A percentile compares a stretch with the other conserved stretches of the same genome.
These are phyloP conservation scores for Neonectria faginata DNA, from an alignment of 2,329 filamentous ascomycete genomes.

Conservation along the genomic window DNA sequence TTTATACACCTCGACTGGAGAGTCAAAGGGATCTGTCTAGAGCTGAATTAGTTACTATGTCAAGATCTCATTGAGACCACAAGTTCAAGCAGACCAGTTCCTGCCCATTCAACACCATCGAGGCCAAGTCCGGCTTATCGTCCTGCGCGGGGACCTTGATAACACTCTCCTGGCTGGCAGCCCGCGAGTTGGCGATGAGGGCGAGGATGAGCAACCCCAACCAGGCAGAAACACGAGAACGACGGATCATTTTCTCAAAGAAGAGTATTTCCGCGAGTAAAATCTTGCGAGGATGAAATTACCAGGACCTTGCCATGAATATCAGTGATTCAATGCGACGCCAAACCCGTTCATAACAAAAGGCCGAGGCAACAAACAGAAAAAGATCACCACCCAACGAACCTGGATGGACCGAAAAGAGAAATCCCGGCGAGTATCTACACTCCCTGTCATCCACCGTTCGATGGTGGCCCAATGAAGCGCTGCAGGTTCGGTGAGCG, in stretches of 20 bases:
- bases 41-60: background rate
- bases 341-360: no score
- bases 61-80: background rate
- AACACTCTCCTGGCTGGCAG: constrained; percentile 15
- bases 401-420: constrained; percentile 6
- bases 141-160: constrained; percentile 24
- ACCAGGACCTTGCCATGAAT: background rate
- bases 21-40: constrained; percentile 4
- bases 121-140: constrained; percentile 27
- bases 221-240: background rate
- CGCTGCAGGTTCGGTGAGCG: constrained; percentile 7
- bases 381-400: background rate
- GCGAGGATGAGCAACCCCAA: constrained; percentile 18
- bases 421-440: constrained; percentile 8
- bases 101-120: constrained; percentile 15
- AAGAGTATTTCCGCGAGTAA: background rate
- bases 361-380: background rate
- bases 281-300: background rate
- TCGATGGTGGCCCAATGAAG: background rate
- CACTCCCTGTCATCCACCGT: background rate
- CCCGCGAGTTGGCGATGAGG: constrained; percentile 8
- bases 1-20: constrained; percentile 43
- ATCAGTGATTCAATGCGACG: background rate
- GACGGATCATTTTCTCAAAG: background rate
- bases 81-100: constrained; percentile 31